Base-by-base conservation (phyloP, 2,329 filamentous ascomycete species). In the Onygena corvina region DNA sequence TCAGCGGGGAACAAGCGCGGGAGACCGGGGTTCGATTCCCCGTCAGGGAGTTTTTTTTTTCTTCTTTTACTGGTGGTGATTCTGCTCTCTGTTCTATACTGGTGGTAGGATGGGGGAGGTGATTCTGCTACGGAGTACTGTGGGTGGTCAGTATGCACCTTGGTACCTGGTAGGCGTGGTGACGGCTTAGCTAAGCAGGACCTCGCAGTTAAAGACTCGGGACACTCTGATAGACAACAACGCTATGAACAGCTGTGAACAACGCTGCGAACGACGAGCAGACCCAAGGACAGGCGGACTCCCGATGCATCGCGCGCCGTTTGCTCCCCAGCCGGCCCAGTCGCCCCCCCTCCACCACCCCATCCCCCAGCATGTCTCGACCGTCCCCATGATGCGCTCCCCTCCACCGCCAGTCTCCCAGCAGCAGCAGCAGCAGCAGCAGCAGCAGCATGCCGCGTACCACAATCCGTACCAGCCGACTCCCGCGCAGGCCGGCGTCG, bases 331-430 rank as follows among this genome's bases (percentile, higher is more conserved):
- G 56, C 79, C 79, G 25, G 79, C 80, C 52, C 79, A 82, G 59
- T 94, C 88, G 64, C 90, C 89, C 64, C 89, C 90, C 57, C 81
- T 96, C 59, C 92, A 96, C 69, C 92, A 96, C 66, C 92, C 92
- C 51, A 88, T 96, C 52, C 92, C 92, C 54, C 92, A 98, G 69
- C 92, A 98, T 75, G 90, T 96, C 61, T 96, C 92, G 63, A 94
- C 89, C 51, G 92, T 98, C 46, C 92, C 92, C 38, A 92, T 96
- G 71, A 81, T 98, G 66, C 83, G 93, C 67, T 96, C 92, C 51
- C 92, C 92, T 53, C 90, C 92, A 53, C 90, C 86, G 31, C 76
- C 76, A 47, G 78, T 80, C 61, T 81, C 83, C 29, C 86, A 87
- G 56, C 84, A 86, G 61, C 38, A 42, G 38, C 38, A 25, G 11